Conservation (phyloP, 495 filamentous ascomycete genomes). For the Trichoderma reesei region DNA sequence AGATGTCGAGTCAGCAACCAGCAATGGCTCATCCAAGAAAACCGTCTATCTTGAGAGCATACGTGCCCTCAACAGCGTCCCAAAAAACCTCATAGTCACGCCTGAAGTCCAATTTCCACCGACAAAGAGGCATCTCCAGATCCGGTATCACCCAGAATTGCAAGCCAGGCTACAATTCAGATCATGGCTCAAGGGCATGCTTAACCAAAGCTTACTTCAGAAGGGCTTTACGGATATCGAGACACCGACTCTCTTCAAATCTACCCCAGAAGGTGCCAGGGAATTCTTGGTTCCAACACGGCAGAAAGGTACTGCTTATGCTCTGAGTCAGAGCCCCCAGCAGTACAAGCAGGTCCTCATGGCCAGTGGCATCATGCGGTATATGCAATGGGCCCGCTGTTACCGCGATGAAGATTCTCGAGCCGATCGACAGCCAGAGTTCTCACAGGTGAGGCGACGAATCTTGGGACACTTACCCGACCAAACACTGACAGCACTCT, state of each 20-base stretch:
- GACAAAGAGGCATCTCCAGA: constrained; percentile 71
- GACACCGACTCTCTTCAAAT: constrained; percentile 92
- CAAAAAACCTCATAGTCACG: constrained; percentile 64
- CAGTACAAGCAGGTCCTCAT: constrained; percentile 99
- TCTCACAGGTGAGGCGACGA: constrained; percentile 62
- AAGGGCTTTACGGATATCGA: constrained; percentile 69
- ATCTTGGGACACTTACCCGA: not conserved
- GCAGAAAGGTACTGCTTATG: constrained; percentile 63
- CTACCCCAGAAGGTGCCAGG: constrained; percentile 87
- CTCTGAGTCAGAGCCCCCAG: constrained; percentile 90
- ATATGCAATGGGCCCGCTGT: constrained; percentile 89
- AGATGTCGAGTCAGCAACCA: not conserved
- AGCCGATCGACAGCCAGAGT: constrained; percentile 92
- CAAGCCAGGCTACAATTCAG: constrained; percentile 54
- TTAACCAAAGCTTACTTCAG: constrained; percentile 43
- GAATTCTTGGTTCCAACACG: constrained; percentile 94
- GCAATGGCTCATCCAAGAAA: not conserved
- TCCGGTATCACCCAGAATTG: constrained; percentile 58
- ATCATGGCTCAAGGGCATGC: constrained; percentile 36
- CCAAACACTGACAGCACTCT: not conserved
- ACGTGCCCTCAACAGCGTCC: constrained; percentile 61
- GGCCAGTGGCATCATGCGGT: constrained; percentile 71
- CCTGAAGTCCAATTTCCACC: constrained; percentile 60
- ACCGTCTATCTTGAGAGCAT: constrained; percentile 45
- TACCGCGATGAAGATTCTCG: constrained; percentile 93